Base-by-base conservation (phyloP, 2,329 filamentous ascomycete species). In the Diaporthe caulivora region DNA sequence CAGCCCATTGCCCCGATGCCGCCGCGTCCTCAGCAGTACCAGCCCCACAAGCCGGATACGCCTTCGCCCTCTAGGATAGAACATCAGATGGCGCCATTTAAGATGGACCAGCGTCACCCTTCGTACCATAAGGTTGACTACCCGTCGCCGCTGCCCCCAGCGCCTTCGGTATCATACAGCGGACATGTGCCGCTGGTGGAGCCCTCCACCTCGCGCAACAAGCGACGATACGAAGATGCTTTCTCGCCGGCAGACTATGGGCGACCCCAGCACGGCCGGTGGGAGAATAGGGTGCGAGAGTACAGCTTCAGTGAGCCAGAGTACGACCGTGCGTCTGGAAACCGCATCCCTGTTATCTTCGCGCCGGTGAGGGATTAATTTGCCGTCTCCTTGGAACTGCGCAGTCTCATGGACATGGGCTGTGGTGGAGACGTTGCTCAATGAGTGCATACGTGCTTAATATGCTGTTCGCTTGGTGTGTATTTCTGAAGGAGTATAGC, bases 211-310 rank as follows among this genome's bases (percentile, higher is more conserved):
- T 34, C 65, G 24, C 70, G 53, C 1, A 57, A 72, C 58, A 75
- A 75, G 73, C 73, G 73, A 47, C 44, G 67, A 17, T 60, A 72
- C 53, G 71, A 58, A 2, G 73, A 75, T 18, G 73, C 73, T 13
- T 71, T 73, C 60, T 18, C 71, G 51, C 40, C 53, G 18, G 47
- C 55, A 11, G 73, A 75, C 29, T 44, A 70, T 13, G 70, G 72
- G n/a, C 67, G 73, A 13, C 31, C 67, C 47, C 73, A 75, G 60
- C 53, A 73, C 31, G 67, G 73, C 7, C 73, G 73, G n/a, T 69
- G 71, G 21, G 62, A 73, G 44, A 69, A 73, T 24, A 71, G 60
- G 7, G 24, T 24, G 18, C 44, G 44, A 18, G 55, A 71, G 5
- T 75, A 64, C 58, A 47, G 34, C 26, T 49, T 75, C 44, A 75